Evolutionary conservation across 371 early-diverging fungal species (phyloP).

Genomic region (Syncephalastrum sp.): DNA sequence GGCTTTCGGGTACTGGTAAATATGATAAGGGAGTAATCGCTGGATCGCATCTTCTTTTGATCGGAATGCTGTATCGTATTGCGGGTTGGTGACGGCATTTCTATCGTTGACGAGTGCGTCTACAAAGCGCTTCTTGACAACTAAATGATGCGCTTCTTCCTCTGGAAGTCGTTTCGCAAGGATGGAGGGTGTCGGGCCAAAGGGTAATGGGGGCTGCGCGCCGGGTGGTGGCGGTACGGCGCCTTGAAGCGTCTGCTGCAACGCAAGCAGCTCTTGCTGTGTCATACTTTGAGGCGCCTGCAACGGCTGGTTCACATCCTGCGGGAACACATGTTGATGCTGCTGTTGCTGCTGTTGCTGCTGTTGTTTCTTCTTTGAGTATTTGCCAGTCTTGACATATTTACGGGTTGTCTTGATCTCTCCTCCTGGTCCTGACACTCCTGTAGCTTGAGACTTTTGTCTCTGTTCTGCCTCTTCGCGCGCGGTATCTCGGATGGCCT

Average conservation of each 20-base stretch:
- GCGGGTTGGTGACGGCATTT: constrained; percentile 42
- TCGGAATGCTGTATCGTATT: constrained; percentile 59
- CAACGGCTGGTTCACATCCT: too few species aligned
- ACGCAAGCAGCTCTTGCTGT: constrained; percentile 31
- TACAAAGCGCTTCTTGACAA: constrained; percentile 41
- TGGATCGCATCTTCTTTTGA: constrained; percentile 62
- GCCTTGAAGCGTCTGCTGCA: constrained; percentile 30
- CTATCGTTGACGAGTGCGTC: constrained; percentile 52
- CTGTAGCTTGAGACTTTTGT: constrained; percentile 16
- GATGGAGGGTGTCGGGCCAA: constrained; percentile 24
- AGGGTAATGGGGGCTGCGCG: constrained; percentile 6
- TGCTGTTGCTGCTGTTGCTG: constrained; percentile 15
- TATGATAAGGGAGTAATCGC: constrained; percentile 71
- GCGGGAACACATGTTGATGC: constrained; percentile 7
- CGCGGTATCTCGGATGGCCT: constrained; percentile 38
- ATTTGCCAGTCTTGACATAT: constrained; percentile 66
- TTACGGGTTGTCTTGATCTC: constrained; percentile 53
- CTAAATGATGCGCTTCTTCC: constrained; percentile 45
- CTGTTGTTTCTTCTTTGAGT: constrained; percentile 56
- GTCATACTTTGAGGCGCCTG: constrained; percentile 7
- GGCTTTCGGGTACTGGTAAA: constrained; percentile 66
- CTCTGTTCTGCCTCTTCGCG: constrained; percentile 31
- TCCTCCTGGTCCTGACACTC: constrained; percentile 10
- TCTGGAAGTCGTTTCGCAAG: constrained; percentile 46
- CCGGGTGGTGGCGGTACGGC: constrained; percentile 6